These are phyloP conservation scores for Acanthochlamys bracteata DNA, from an alignment of 106 monocot genomes.

Conservation along the genomic window DNA sequence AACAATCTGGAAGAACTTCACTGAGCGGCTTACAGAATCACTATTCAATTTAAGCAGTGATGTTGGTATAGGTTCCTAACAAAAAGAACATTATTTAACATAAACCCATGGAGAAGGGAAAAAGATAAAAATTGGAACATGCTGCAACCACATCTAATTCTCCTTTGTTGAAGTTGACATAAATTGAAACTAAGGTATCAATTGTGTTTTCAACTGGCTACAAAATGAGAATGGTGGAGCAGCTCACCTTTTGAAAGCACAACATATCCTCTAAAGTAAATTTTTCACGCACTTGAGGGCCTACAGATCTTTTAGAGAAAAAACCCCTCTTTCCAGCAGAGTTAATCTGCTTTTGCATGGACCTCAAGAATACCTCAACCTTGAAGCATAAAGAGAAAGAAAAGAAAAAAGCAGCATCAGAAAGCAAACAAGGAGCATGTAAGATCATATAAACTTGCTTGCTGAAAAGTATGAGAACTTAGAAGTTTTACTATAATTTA, in stretches of 20 bases:
- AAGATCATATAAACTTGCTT: background rate
- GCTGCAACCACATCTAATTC: too few species aligned
- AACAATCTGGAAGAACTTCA: constrained; percentile 79
- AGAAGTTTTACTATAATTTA: too few species aligned
- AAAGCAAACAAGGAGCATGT: background rate
- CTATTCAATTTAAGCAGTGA: constrained; percentile 80
- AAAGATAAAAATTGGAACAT: too few species aligned
- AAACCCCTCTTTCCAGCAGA: constrained; percentile 91
- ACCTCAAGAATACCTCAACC: constrained; percentile 89
- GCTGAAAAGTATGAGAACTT: too few species aligned
- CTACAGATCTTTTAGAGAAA: constrained; percentile 81
- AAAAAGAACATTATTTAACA: too few species aligned
- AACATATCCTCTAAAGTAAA: constrained; percentile 95
- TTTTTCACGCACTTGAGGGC: constrained; percentile 76
- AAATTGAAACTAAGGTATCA: too few species aligned
- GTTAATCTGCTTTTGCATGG: constrained; percentile 96
- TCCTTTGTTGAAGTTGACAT: too few species aligned
- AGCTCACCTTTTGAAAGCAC: constrained; percentile 82
- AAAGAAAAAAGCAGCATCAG: background rate
- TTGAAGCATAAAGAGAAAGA: constrained; percentile 16
- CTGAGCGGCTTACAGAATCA: constrained; percentile 72
- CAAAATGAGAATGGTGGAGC: too few species aligned
- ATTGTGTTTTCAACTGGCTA: background rate
- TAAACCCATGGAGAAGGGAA: too few species aligned
- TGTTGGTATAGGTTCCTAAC: constrained; percentile 93